phyloP scores from a whole-genome alignment of 2,329 filamentous ascomycete species.

The Lasiodiplodia theobromae region DNA sequence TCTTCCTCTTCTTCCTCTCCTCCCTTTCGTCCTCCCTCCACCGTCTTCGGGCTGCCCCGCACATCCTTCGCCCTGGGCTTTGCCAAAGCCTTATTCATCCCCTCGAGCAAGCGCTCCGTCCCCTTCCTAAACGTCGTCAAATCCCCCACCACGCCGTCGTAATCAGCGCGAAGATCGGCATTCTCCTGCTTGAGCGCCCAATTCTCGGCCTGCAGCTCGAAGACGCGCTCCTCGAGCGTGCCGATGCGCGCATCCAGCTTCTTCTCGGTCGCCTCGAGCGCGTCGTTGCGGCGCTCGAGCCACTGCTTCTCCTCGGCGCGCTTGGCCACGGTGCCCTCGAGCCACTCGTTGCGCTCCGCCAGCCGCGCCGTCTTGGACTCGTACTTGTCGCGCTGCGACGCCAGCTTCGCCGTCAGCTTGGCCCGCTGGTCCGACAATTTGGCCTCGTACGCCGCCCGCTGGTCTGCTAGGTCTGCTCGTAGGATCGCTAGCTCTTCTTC shows the following conservation, averaged over 20 bases:
- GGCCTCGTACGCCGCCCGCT: neutral
- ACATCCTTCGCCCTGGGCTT: neutral
- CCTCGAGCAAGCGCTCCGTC: neutral
- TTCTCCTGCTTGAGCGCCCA: neutral
- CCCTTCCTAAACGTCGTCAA: neutral
- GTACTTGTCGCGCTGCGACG: slow-evolving; percentile 11
- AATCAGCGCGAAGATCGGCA: neutral
- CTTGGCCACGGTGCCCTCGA: slow-evolving; percentile 18
- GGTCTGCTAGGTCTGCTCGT: neutral
- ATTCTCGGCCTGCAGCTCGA: slow-evolving; percentile 2
- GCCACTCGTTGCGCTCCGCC: slow-evolving; percentile 18
- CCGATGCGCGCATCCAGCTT: slow-evolving; percentile 6
- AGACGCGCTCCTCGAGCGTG: slow-evolving; percentile 1
- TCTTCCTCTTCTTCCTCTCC: neutral
- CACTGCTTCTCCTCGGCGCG: slow-evolving; percentile 14
- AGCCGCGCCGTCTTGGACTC: neutral
- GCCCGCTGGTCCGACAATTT: neutral
- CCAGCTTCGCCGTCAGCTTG: neutral
- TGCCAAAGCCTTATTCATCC: neutral
- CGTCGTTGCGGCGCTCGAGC: slow-evolving; percentile 16
- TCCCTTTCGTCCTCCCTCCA: neutral
- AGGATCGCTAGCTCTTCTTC: slow-evolving; percentile 24
- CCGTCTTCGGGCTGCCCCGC: neutral
- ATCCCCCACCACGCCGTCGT: neutral
- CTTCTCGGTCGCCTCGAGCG: slow-evolving; percentile 5